These are phyloP conservation scores for Aechmea fasciata DNA, from an alignment of 176 grass and related monocot species.

Conservation along the genomic window DNA sequence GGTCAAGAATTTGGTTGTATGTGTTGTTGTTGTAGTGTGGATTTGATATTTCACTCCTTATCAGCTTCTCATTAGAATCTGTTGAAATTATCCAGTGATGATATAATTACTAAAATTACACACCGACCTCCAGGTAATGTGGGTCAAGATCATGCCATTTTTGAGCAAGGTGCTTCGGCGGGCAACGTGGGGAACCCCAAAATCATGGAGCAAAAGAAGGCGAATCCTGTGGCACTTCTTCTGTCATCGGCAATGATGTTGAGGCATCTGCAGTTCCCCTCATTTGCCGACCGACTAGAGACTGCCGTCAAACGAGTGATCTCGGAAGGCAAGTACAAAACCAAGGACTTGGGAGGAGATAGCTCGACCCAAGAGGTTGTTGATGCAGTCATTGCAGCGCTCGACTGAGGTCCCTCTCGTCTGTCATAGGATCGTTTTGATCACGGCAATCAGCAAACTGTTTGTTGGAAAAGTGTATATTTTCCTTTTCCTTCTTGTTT, in stretches of 20 bases:
- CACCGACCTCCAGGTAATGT: conserved; percentile 54
- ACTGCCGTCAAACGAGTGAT: conserved; percentile 67
- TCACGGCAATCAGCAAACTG: too few relatives aligned
- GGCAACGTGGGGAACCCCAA: conserved; percentile 79
- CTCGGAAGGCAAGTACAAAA: conserved; percentile 44
- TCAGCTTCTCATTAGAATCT: too few relatives aligned
- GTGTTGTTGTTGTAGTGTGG: too few relatives aligned
- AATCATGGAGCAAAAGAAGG: conserved; percentile 59
- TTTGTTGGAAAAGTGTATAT: too few relatives aligned
- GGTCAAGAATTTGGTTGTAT: too few relatives aligned
- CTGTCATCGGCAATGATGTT: conserved; percentile 93
- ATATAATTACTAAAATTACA: too few relatives aligned
- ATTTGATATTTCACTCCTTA: too few relatives aligned
- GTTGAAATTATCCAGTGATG: too few relatives aligned
- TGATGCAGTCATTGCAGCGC: conserved; percentile 65
- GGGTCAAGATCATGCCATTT: conserved; percentile 86
- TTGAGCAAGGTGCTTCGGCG: conserved; percentile 95
- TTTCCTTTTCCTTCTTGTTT: too few relatives aligned
- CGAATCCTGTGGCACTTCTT: conserved; percentile 79
- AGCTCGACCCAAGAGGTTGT: conserved; percentile 86
- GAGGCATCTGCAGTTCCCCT: conserved; percentile 83
- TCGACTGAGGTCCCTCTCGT: conserved; percentile 29
- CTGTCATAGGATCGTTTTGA: neutral
- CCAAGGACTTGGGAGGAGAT: conserved; percentile 74
- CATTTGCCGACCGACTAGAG: conserved; percentile 78